A percentile compares a stretch with the other conserved stretches of the same genome.
Evolutionary conservation across 306 rosid species (phyloP).

Genomic region (Glycine latifolia): DNA sequence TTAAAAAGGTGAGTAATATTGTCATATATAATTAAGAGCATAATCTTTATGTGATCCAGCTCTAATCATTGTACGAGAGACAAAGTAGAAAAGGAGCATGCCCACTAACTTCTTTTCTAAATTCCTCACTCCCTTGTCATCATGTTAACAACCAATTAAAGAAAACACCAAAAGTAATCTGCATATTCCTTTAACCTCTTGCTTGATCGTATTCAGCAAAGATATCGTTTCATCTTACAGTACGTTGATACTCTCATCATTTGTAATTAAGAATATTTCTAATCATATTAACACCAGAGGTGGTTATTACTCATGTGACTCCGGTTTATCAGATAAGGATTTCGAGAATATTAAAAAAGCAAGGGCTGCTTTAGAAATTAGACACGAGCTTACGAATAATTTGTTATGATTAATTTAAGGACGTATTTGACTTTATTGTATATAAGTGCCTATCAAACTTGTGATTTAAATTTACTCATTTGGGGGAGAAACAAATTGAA

Average conservation of each 20-base stretch:
- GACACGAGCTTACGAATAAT: not conserved
- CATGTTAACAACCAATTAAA: constrained; percentile 28
- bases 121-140: constrained; percentile 30
- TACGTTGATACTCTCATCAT: constrained; percentile 18
- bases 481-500: not conserved
- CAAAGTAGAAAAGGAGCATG: constrained; percentile 7
- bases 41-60: constrained; percentile 22
- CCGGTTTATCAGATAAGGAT: not conserved
- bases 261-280: constrained; percentile 18
- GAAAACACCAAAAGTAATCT: constrained; percentile 4
- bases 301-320: constrained; percentile 13
- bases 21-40: not conserved
- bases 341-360: not conserved
- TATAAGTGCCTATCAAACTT: not conserved
- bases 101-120: constrained; percentile 35
- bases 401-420: not conserved
- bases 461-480: not conserved
- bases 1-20: not conserved
- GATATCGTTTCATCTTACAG: not conserved
- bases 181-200: not conserved
- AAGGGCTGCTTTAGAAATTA: not conserved
- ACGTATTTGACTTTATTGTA: not conserved
- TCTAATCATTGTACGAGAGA: constrained; percentile 31
- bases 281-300: constrained; percentile 16
- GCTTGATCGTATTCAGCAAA: not conserved